Base-by-base conservation (phyloP, 345 rosid species). In the Pugionium dolabratum region DNA sequence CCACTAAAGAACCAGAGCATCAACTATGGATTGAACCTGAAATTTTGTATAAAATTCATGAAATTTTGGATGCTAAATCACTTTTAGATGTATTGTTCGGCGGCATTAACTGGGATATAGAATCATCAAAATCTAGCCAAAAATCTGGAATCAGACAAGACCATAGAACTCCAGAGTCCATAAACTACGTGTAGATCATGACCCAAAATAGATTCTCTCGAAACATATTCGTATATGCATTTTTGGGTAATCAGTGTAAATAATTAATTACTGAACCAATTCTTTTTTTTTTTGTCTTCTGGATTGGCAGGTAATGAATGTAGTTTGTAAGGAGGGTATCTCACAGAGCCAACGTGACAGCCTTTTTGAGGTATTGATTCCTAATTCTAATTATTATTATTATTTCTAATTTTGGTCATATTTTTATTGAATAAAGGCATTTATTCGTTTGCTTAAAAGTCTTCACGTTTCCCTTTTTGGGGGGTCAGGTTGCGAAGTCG, bases 231-330 rank as follows among this genome's bases (percentile, higher is more conserved):
- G 11, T 33, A 0, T 8, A 29, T 72, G 25, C 54, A 42, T 49
- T 57, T 54, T 36, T 70, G 0, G 9, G 37, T 18, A 34, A 66
- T 8, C 7, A 56, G 46, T 49, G 43, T 55, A 39, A 39, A 35
- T 52, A 40, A 49, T 56, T 48, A 42, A 39, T 2, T 60, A 43
- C 40, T 52, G 36, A 49, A 29, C 51, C 64, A 3, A 7, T 29
- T 18, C 37, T 47, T 7, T 39, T 4, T 25, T 10, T 66, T 7
- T 69, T 62, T 25, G 54, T 33, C 18, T 18, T 18, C 18, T 18
- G 7, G n/a, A 9, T 39, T 65, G 71, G 79, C 91, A 94, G 99
- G 97, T 80, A 32, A 74, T 86, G 40, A 92, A 94, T 71, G 81
- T 90, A 25, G 76, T 81, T 64, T 76, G 83, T 70, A 84, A 88